phyloP scores from a whole-genome alignment of 257 asterid genomes.

The Thymus mandschuricus region DNA sequence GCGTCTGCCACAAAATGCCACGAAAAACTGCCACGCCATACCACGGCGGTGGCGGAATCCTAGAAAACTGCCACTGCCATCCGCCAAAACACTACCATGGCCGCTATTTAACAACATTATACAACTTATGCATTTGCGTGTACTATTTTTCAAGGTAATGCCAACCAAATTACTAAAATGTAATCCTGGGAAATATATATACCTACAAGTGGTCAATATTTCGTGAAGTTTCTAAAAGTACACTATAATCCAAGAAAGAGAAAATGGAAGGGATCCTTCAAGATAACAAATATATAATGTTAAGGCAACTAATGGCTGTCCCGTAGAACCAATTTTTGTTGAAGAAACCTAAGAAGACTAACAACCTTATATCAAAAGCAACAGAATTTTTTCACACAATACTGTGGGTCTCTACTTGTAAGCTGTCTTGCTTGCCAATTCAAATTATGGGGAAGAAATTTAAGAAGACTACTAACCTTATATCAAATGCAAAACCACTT shows the following conservation, averaged over 20 bases:
- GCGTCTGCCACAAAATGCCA: too few relatives aligned
- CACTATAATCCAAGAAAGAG: background rate
- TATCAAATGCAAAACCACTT: conserved; percentile 81
- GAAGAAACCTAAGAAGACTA: conserved; percentile 3
- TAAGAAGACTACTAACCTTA: conserved; percentile 57
- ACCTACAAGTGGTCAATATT: background rate
- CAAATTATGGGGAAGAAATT: conserved; percentile 4
- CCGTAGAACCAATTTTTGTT: too few relatives aligned
- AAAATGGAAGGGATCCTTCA: background rate
- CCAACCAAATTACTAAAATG: background rate
- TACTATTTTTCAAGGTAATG: too few relatives aligned
- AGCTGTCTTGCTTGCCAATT: background rate
- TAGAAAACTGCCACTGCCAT: too few relatives aligned
- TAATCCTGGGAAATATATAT: background rate
- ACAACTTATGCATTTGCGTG: background rate
- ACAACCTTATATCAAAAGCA: conserved; percentile 79
- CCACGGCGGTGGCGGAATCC: too few relatives aligned
- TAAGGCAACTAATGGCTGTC: conserved; percentile 20
- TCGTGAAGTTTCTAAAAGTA: background rate
- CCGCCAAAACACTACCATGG: too few relatives aligned
- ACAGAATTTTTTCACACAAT: too few relatives aligned
- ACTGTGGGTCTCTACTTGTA: too few relatives aligned
- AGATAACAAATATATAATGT: background rate
- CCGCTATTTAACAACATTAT: too few relatives aligned
- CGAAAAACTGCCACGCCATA: too few relatives aligned